Evolutionary conservation across 495 filamentous ascomycete species (phyloP).

Genomic region (Aspergillus bridgeri): DNA sequence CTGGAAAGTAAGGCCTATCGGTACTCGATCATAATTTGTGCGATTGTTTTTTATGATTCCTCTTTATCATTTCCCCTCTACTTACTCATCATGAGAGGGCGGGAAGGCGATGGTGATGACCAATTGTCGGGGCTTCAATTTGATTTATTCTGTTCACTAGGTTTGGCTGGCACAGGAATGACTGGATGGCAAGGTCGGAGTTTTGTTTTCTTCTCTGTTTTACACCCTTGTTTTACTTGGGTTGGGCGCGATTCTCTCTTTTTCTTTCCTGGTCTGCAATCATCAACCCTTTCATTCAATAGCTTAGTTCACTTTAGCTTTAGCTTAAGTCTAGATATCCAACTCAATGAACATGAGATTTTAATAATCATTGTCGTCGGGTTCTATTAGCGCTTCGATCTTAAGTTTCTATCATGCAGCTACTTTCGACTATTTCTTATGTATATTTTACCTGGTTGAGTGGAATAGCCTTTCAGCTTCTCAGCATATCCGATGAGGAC

Average conservation of each 20-base stretch:
- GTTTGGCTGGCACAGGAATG: conserved; percentile 9
- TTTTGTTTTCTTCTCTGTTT: conserved; percentile 14
- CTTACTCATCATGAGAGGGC: neutral
- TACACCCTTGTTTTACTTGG: conserved; percentile 4
- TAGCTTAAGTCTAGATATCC: conserved; percentile 5
- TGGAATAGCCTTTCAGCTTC: too few relatives aligned
- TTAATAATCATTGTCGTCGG: conserved; percentile 7
- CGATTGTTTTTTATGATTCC: neutral
- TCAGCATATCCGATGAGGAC: too few relatives aligned
- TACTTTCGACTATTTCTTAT: too few relatives aligned
- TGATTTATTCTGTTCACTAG: conserved; percentile 5
- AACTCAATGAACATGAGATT: conserved; percentile 5
- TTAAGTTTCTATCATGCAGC: too few relatives aligned
- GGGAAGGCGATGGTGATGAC: conserved; percentile 9
- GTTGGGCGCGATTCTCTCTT: conserved; percentile 2
- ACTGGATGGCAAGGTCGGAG: conserved; percentile 10
- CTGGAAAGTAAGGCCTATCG: neutral
- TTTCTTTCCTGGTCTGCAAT: neutral
- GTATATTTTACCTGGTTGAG: too few relatives aligned
- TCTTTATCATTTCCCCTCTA: neutral
- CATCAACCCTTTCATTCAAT: neutral
- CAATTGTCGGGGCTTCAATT: conserved; percentile 3
- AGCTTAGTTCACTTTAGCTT: neutral
- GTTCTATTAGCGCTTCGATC: neutral
- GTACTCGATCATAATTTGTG: neutral